Conservation (phyloP, 2,329 filamentous ascomycete species). For the Penicillium sp. region DNA sequence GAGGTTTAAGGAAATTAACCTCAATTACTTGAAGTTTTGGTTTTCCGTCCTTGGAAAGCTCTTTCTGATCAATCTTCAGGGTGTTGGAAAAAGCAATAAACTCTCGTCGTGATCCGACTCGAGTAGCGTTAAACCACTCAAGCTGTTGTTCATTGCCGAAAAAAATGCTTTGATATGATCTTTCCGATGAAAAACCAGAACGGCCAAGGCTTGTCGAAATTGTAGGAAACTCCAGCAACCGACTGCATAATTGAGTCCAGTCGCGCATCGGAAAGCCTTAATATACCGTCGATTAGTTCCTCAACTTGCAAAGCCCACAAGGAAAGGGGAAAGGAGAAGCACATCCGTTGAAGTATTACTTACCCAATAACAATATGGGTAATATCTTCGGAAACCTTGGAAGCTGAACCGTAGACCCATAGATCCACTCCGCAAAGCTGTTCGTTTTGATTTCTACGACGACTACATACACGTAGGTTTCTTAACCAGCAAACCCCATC, state of each 20-base stretch:
- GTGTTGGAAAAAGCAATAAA: conserved; percentile 11
- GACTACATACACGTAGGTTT: too few species aligned
- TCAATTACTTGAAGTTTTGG: conserved; percentile 1
- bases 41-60: not conserved
- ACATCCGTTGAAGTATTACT: not conserved
- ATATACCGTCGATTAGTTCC: not conserved
- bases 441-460: too few species aligned
- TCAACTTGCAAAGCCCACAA: too few species aligned
- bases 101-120: conserved; percentile 4
- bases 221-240: not conserved
- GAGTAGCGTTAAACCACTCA: conserved; percentile 10
- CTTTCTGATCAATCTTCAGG: not conserved
- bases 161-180: not conserved
- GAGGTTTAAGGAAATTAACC: conserved; percentile 9
- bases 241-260: not conserved
- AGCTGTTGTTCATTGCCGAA: conserved; percentile 7
- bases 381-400: not conserved
- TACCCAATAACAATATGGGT: not conserved
- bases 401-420: too few species aligned
- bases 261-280: not conserved
- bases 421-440: too few species aligned
- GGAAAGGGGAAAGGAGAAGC: too few species aligned
- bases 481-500: too few species aligned
- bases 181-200: conserved; percentile 1
- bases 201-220: not conserved